Evolutionary conservation across 2,329 filamentous ascomycete genomes (phyloP).

Genomic region (Arthrobotrys entomopaga): DNA sequence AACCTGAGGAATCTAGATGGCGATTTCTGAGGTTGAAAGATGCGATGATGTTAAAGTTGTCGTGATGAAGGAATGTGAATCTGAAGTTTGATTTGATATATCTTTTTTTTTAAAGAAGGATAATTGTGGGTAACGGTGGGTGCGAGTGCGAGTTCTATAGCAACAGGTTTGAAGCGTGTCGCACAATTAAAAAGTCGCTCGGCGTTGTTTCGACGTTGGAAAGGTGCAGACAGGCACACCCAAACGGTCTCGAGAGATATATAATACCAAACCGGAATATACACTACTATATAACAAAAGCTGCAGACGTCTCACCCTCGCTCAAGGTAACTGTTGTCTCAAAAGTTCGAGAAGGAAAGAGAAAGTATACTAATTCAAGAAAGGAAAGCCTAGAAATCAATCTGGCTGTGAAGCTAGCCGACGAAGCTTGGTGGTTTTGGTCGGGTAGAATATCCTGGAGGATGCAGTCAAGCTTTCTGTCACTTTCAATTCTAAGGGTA

Average conservation of each 20-base stretch:
- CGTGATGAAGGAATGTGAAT: constrained; percentile 14
- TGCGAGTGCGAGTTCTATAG: no score
- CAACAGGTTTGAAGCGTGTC: no score
- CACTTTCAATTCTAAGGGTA: background rate
- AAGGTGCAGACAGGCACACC: no score
- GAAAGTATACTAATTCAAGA: background rate
- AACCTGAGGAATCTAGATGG: constrained; percentile 20
- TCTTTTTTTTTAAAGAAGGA: no score
- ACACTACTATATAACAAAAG: background rate
- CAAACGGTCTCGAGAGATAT: no score
- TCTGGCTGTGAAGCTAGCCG: constrained; percentile 11
- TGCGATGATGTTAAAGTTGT: constrained; percentile 7
- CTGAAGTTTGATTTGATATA: no score
- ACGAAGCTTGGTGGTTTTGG: background rate
- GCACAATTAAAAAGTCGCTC: no score
- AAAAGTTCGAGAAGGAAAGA: no score
- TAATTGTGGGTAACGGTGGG: no score
- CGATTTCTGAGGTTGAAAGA: constrained; percentile 27
- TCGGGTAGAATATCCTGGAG: constrained; percentile 16
- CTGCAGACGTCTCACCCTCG: constrained; percentile 5
- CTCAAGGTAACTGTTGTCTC: no score
- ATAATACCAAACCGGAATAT: background rate
- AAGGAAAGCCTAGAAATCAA: constrained; percentile 25
- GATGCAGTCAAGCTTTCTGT: constrained; percentile 1
- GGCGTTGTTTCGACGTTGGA: no score